These are phyloP conservation scores for Gautieria morchelliformis DNA, from an alignment of 768 basidiomycete species.

Conservation along the genomic window DNA sequence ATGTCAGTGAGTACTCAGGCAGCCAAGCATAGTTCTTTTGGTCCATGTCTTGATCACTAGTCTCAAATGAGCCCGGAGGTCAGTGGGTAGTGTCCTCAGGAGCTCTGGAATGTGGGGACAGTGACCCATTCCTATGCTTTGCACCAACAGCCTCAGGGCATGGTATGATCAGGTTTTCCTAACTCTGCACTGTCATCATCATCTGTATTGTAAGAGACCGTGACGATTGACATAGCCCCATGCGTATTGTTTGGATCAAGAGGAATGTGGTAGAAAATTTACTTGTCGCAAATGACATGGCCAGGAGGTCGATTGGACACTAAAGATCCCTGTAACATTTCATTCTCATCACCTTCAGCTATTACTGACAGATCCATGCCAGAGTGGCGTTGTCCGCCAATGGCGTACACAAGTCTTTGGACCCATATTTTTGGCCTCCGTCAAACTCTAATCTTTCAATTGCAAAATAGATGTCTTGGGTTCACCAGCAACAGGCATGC, in stretches of 20 bases:
- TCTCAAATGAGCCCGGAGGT: background rate
- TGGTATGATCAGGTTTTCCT: background rate
- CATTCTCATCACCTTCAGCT: constrained; percentile 55
- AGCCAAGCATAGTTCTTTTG: background rate
- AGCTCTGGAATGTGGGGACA: background rate
- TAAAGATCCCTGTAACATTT: constrained; percentile 8
- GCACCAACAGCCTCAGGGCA: background rate
- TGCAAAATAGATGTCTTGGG: background rate
- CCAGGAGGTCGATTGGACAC: constrained; percentile 4
- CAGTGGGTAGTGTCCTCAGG: background rate
- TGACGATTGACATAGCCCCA: constrained; percentile 16
- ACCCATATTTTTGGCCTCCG: constrained; percentile 17
- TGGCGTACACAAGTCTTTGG: constrained; percentile 14
- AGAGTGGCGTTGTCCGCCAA: constrained; percentile 12
- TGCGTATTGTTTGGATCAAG: constrained; percentile 15
- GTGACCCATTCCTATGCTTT: background rate
- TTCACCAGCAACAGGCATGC: background rate
- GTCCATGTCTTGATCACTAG: background rate
- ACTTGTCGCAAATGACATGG: constrained; percentile 2
- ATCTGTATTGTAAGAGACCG: constrained; percentile 6
- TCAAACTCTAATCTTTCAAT: background rate
- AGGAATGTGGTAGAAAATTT: constrained; percentile 1
- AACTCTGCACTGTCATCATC: constrained; percentile 6
- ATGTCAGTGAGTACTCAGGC: background rate
- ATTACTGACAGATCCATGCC: constrained; percentile 48